Evolutionary conservation across 768 basidiomycete species (phyloP).

Genomic region (Boletus vermiculosoides): DNA sequence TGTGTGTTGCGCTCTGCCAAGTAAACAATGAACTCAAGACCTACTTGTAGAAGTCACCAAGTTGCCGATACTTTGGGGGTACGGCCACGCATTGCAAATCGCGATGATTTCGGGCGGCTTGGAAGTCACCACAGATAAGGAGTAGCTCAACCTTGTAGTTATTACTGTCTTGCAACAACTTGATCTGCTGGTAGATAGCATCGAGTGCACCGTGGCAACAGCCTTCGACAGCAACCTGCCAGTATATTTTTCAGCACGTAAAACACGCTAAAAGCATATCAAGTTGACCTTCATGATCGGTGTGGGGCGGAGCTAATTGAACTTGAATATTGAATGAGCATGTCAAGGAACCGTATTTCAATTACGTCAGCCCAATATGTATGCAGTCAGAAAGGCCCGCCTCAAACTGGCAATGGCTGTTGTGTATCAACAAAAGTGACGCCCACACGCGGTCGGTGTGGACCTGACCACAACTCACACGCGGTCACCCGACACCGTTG

Average conservation of each 20-base stretch:
- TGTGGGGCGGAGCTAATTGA: neutral
- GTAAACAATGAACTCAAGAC: slow-evolving; percentile 1
- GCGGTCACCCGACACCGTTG: slow-evolving; percentile 11
- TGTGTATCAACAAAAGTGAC: too few relatives aligned
- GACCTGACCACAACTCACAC: slow-evolving; percentile 9
- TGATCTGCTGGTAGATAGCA: slow-evolving; percentile 75
- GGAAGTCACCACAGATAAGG: slow-evolving; percentile 94
- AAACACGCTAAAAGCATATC: neutral
- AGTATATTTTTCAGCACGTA: slow-evolving; percentile 3
- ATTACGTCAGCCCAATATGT: slow-evolving; percentile 1
- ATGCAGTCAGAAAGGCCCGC: too few relatives aligned
- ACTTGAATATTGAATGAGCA: too few relatives aligned
- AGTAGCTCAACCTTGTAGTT: slow-evolving; percentile 77
- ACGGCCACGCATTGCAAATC: slow-evolving; percentile 92
- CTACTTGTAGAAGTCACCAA: slow-evolving; percentile 84
- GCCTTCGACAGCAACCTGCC: slow-evolving; percentile 84
- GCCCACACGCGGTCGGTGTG: neutral
- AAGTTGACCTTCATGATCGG: slow-evolving; percentile 26
- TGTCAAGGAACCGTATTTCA: neutral
- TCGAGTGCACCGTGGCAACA: slow-evolving; percentile 96
- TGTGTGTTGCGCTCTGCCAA: neutral
- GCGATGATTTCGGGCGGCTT: slow-evolving; percentile 81
- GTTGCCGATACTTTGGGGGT: slow-evolving; percentile 79
- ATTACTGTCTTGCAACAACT: slow-evolving; percentile 56
- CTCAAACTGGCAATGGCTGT: too few relatives aligned